Base-by-base conservation (phyloP, 352 stramenopile genomes). In the Globisporangium viniferum region DNA sequence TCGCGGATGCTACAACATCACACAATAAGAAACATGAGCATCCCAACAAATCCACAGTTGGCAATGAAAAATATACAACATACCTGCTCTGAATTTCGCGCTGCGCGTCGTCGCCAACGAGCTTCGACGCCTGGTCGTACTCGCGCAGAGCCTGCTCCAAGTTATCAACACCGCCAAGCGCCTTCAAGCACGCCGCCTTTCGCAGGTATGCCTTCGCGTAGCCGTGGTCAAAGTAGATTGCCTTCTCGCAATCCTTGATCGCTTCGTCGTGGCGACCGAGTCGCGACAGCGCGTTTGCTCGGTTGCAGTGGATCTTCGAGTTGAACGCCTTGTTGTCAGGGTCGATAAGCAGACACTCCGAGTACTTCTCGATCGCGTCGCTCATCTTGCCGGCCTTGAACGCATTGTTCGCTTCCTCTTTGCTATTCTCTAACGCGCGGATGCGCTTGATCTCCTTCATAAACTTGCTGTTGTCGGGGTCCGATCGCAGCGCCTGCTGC, bases 281-380 rank as follows among this genome's bases (percentile, higher is more conserved):
- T 53, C 93, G 91, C 22, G 88, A 90, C 35, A 95, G 73, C 31
- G 90, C 88, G 51, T 92, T 96, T 29, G 91, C 94, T 24, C 94
- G 88, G 76, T 98, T 98, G 77, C 89, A 97, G 73, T 97, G 85
- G 59, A 98, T 87, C 81, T 98, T 98, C 31, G 94, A 90, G 77
- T 97, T 97, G 73, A 97, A 98, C 20, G 81, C 72, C 72, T 97
- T 98, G 78, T 98, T 97, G 39, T 81, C 75, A 29, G 87, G 89
- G 72, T 97, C 92, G 57, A 98, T 89, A 39, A 86, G 75, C 12
- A 98, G 69, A 49, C 88, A 94, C 62, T 92, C 77, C 18, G 86
- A 84, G 78, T 97, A 98, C 73, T 88, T 89, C 35, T 94, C 80
- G 27, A 98, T 83, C 33, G 95, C 95, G 27, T 92, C 80, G 24